Base-by-base conservation (phyloP, 2,329 filamentous ascomycete species). In the Fusarium compactum region DNA sequence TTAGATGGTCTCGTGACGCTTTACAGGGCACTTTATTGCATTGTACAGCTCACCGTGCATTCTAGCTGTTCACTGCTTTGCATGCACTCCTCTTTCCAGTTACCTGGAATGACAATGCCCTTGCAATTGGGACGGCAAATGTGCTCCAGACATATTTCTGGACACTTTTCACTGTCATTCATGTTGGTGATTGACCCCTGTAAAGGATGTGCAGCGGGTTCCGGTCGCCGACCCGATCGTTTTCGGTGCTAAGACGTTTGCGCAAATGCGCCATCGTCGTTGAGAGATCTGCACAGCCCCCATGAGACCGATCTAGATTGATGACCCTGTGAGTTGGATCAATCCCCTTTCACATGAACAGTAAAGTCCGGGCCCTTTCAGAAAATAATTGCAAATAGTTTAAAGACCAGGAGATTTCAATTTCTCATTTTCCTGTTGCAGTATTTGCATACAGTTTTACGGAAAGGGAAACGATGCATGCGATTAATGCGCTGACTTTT, bases 11-110 rank as follows among this genome's bases (percentile, higher is more conserved):
- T 40, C 40, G 51, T 44, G 51, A 54, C 38, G 38, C 27, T 44
- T 10, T 4, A n/a, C 20, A 45, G 51, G 38, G 51, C 12, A 44
- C 8, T 7, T 11, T 25, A 38, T 54, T 24, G 38, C 11, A 30
- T 44, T 54, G 51, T 54, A 54, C 38, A 54, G 16, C n/a, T n/a
- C 27, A 30, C 20, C 38, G 1, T 54, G 51, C 25, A 54, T 20
- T 10, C 8, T 8, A 24, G 25, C 38, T 30, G 41, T 8, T 30
- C 10, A 16, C 8, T 16, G 27, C 7, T 15, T 11, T 16, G 6
- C 14, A 22, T 40, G 22, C 18, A 16, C 25, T 24, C 12, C 18
- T 15, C 50, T 27, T 18, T 22, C 34, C 4, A 12, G 24, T 29
- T 30, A 6, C 18, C 3, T 30, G 8, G 8, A 3, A 16, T 30